phyloP scores from a whole-genome alignment of 306 rosid genomes.

The Cotoneaster glaucophyllus region DNA sequence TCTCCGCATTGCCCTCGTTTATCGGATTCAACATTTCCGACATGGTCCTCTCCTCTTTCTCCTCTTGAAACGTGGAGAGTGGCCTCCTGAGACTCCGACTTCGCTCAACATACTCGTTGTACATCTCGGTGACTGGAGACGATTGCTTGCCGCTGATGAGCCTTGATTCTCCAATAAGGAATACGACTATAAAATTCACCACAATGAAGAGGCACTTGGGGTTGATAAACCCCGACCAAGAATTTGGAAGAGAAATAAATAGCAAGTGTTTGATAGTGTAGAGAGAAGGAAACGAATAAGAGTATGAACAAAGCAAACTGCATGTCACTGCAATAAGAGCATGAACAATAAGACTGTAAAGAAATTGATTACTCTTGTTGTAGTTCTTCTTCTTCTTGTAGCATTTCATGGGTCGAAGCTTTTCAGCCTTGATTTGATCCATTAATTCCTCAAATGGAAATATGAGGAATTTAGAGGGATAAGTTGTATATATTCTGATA shows the following conservation, averaged over 20 bases:
- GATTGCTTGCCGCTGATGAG: slow-evolving; percentile 7
- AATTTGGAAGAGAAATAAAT: slow-evolving; percentile 15
- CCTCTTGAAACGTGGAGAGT: background rate
- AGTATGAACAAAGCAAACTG: slow-evolving; percentile 22
- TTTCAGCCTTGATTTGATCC: slow-evolving; percentile 19
- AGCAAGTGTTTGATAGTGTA: slow-evolving; percentile 12
- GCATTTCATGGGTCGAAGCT: slow-evolving; percentile 20
- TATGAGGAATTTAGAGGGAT: background rate
- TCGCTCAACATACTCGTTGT: slow-evolving; percentile 21
- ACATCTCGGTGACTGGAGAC: slow-evolving; percentile 10
- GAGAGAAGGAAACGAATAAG: slow-evolving; percentile 26
- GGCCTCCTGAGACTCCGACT: slow-evolving; percentile 8
- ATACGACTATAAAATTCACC: slow-evolving; percentile 32
- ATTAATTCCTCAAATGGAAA: background rate
- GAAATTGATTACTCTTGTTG: background rate
- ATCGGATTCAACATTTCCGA: background rate
- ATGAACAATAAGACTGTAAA: slow-evolving; percentile 20
- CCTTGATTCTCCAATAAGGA: slow-evolving; percentile 40
- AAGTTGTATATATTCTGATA: background rate
- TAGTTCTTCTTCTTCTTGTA: slow-evolving; percentile 5
- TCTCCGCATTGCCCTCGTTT: background rate
- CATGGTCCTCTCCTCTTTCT: slow-evolving; percentile 8
- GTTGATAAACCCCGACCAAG: slow-evolving; percentile 18
- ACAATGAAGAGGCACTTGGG: slow-evolving; percentile 36
- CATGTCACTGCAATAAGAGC: slow-evolving; percentile 26